phyloP scores from a whole-genome alignment of 2,329 filamentous ascomycete genomes.

The Diaporthe sp. region DNA sequence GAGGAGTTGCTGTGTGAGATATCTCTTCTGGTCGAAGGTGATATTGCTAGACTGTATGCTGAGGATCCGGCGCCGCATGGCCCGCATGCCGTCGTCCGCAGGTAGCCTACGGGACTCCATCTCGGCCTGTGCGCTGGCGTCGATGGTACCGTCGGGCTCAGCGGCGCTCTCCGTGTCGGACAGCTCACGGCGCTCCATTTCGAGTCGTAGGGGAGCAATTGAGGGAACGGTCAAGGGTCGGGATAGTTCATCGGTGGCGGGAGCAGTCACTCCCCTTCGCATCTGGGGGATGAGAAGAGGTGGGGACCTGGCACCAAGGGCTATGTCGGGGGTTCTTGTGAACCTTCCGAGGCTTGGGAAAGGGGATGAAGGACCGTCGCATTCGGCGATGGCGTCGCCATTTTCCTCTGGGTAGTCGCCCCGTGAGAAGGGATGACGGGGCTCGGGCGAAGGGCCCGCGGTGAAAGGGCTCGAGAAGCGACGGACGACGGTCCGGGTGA shows the following conservation, averaged over 20 bases:
- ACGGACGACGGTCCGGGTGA: conserved; percentile 70
- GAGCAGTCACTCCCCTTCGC: conserved; percentile 24
- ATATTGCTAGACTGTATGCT: conserved; percentile 72
- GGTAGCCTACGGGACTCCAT: conserved; percentile 58
- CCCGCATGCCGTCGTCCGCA: conserved; percentile 82
- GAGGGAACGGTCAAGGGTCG: conserved; percentile 26
- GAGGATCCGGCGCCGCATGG: conserved; percentile 74
- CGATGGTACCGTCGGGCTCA: conserved; percentile 38
- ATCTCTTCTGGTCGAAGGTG: conserved; percentile 73
- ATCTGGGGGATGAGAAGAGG: conserved; percentile 34
- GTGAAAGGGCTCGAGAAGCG: conserved; percentile 62
- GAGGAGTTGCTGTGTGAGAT: conserved; percentile 76
- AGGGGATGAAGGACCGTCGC: conserved; percentile 30
- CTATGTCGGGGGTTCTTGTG: conserved; percentile 32
- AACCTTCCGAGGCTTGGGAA: conserved; percentile 38
- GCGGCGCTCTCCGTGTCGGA: conserved; percentile 25
- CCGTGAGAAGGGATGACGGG: conserved; percentile 41
- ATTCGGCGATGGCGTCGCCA: conserved; percentile 41
- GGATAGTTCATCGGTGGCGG: conserved; percentile 3
- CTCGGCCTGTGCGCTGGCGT: conserved; percentile 41
- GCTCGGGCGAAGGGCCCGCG: conserved; percentile 44
- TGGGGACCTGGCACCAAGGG: conserved; percentile 33
- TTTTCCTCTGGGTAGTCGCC: conserved; percentile 29
- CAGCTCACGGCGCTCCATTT: conserved; percentile 37
- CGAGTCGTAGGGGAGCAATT: conserved; percentile 19